A percentile compares a stretch with the other conserved stretches of the same genome.
These are phyloP conservation scores for Penicillium sp. DNA, from an alignment of 2,329 filamentous ascomycete genomes.

Conservation along the genomic window DNA sequence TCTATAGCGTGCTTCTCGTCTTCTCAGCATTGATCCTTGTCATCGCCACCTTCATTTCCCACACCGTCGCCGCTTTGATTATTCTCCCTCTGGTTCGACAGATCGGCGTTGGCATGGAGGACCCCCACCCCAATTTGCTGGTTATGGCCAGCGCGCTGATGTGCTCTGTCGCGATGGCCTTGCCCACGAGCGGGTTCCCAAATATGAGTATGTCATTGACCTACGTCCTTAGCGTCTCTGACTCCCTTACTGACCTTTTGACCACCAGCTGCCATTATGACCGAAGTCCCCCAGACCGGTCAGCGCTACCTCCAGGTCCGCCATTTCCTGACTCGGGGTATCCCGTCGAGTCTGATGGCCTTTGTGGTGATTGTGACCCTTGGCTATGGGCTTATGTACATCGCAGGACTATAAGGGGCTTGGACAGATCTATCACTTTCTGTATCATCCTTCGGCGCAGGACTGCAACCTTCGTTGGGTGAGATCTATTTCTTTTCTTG, in stretches of 20 bases:
- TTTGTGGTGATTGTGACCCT: conserved; percentile 82
- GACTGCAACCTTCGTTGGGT: background rate
- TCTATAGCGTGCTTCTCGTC: conserved; percentile 84
- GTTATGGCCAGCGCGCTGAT: conserved; percentile 96
- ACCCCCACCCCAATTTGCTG: conserved; percentile 89
- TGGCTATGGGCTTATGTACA: conserved; percentile 86
- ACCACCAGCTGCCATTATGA: conserved; percentile 90
- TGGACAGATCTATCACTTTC: too few species aligned
- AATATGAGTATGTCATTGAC: conserved; percentile 86
- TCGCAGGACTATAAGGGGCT: conserved; percentile 62
- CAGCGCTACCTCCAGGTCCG: conserved; percentile 88
- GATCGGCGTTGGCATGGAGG: conserved; percentile 80
- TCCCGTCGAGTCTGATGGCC: conserved; percentile 81
- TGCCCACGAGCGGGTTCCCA: conserved; percentile 94
- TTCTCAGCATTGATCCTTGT: conserved; percentile 84
- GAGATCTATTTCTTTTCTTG: background rate
- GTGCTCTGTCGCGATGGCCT: conserved; percentile 95
- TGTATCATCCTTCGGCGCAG: background rate
- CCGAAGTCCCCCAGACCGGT: conserved; percentile 88
- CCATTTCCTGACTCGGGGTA: conserved; percentile 92
- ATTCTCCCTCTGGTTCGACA: conserved; percentile 87
- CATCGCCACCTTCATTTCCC: conserved; percentile 95
- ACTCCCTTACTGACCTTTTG: conserved; percentile 8
- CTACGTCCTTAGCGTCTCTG: conserved; percentile 14
- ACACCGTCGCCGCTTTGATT: conserved; percentile 94